Base-by-base conservation (phyloP, 345 rosid species). In the Eucalyptus tenuipes region DNA sequence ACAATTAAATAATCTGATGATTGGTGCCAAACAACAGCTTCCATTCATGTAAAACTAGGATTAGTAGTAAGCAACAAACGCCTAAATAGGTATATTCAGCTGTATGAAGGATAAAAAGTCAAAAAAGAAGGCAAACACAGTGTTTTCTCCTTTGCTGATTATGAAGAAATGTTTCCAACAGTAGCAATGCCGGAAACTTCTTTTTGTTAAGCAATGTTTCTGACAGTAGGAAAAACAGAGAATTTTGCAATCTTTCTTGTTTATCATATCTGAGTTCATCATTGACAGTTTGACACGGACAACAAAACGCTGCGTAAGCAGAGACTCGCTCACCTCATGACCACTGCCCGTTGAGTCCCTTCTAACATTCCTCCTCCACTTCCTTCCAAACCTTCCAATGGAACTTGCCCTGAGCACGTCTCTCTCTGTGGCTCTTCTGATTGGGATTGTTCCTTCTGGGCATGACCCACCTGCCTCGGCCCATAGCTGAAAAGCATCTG, bases 331-430 rank as follows among this genome's bases (percentile, higher is more conserved):
- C 57, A 97, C 99, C 99, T 98, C 99, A 89, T 98, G 99, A 47
- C 99, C 98, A 86, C 91, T 93, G 90, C 98, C 95, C n/a, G 94
- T 90, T 10, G 97, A 94, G 89, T 98, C 99, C 95, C 99, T 93
- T 92, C 98, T 92, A n/a, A 98, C 96, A 85, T 88, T 87, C 87
- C 97, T 92, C 93, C 92, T 91, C 68, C 85, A 22, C 93, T 93
- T 97, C 89, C 96, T 94, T 89, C 99, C 99, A 92, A 92, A 98
- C 88, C 97, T 90, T 91, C 91, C 82, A 5, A 94, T 47, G 40
- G 98, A 94, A 79, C 91, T 95, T 59, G 98, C 96, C 88, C 99
- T 94, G 42, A 97, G 91, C 85, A 98, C 87, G 89, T 98, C 99
- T 89, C 81, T 90, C 82, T 94, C 93, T 2, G 94, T 94, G 81